phyloP scores from a whole-genome alignment of 495 filamentous ascomycete species.

The Aspergillus kassunensis region DNA sequence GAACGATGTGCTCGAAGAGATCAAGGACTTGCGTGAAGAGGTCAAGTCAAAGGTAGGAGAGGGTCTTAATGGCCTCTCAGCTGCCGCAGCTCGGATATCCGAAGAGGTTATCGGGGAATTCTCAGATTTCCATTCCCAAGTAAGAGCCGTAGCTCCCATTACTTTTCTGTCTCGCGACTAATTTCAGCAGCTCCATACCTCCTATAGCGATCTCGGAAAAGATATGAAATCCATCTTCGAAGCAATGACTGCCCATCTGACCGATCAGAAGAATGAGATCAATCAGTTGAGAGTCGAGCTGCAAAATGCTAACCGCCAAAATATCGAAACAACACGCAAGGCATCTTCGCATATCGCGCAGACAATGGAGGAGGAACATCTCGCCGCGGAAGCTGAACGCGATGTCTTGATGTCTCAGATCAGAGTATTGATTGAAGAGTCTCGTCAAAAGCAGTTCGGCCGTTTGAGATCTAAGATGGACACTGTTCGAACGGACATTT shows the following conservation, averaged over 20 bases:
- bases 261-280: conserved; percentile 74
- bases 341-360: conserved; percentile 66
- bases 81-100: conserved; percentile 81
- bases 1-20: conserved; percentile 87
- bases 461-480: conserved; percentile 64
- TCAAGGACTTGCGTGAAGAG: conserved; percentile 79
- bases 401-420: conserved; percentile 72
- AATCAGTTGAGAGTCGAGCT: conserved; percentile 67
- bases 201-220: conserved; percentile 82
- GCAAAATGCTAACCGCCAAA: conserved; percentile 58
- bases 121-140: conserved; percentile 71
- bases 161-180: conserved; percentile 12
- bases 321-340: conserved; percentile 60
- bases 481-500: conserved; percentile 57
- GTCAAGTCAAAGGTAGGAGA: conserved; percentile 82
- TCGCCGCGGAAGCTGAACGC: conserved; percentile 69
- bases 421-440: conserved; percentile 64
- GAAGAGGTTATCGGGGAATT: conserved; percentile 89
- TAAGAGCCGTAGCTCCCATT: conserved; percentile 22
- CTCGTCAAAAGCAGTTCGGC: conserved; percentile 65
- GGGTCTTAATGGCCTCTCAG: conserved; percentile 78
- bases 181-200: conserved; percentile 61
- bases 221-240: conserved; percentile 87
- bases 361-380: conserved; percentile 70
- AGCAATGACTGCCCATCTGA: conserved; percentile 65